Percentiles rank a stretch among this genome's conserved stretches.
Evolutionary conservation across 495 filamentous ascomycete species (phyloP).

Genomic region (Penicillium longicatenatum): DNA sequence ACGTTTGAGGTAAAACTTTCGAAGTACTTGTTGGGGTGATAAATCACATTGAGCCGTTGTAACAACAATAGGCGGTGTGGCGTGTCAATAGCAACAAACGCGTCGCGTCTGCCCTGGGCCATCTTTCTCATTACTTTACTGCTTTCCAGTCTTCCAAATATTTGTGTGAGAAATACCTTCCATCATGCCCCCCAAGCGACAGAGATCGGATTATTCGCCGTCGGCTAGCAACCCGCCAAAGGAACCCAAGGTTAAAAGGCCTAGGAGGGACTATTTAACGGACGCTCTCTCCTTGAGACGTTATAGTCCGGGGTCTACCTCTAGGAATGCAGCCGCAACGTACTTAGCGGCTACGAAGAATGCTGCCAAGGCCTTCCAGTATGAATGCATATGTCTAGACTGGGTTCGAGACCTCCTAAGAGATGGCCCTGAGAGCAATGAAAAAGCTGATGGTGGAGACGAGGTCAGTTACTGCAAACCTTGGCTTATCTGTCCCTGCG

Average conservation of each 20-base stretch:
- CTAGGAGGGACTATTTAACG: neutral
- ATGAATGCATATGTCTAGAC: neutral
- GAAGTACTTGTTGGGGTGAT: too few species aligned
- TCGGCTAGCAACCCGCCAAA: neutral
- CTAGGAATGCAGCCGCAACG: neutral
- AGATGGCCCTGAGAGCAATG: neutral
- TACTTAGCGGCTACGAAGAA: neutral
- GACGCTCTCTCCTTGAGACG: neutral
- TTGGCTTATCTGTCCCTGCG: neutral
- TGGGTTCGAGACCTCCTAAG: neutral
- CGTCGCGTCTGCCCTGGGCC: neutral
- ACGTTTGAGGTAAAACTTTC: too few species aligned
- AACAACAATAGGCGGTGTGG: too few species aligned
- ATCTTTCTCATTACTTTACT: neutral
- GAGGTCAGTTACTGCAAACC: neutral
- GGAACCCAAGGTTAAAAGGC: neutral
- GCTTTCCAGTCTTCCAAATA: neutral
- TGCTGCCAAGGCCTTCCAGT: neutral
- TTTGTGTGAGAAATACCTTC: neutral
- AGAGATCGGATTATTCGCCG: neutral
- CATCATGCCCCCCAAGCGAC: neutral
- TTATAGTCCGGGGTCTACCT: neutral
- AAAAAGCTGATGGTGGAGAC: neutral
- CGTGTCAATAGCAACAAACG: neutral
- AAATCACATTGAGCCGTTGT: too few species aligned